Percentiles rank a stretch among this genome's conserved stretches.
Evolutionary conservation across 305 asterid species (phyloP).

Genomic region (Andrographis paniculata): DNA sequence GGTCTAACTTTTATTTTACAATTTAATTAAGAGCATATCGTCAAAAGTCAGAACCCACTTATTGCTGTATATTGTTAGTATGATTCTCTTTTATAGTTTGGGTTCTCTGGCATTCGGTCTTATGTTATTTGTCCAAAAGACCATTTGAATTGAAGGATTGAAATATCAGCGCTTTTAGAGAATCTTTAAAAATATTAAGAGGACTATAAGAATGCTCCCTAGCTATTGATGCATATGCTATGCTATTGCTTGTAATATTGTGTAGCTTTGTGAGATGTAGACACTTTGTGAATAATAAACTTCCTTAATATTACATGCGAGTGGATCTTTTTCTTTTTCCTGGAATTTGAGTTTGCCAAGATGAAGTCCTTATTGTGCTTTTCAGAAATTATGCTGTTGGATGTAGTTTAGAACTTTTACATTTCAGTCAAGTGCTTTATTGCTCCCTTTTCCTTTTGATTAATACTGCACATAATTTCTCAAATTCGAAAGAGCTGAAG

Average conservation of each 20-base stretch:
- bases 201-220: neutral
- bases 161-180: neutral
- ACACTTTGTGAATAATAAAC: neutral
- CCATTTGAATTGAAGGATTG: neutral
- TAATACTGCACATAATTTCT: neutral
- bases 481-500: neutral
- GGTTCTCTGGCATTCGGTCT: neutral
- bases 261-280: neutral
- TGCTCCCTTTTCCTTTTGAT: neutral
- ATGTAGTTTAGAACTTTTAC: neutral
- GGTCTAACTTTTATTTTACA: no score
- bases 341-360: slow-evolving; percentile 3
- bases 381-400: neutral
- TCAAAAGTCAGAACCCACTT: no score
- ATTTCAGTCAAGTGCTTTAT: no score
- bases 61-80: neutral
- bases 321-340: neutral
- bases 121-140: neutral
- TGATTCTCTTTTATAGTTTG: neutral
- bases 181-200: neutral
- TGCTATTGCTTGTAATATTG: neutral
- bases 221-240: no score
- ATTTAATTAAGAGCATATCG: no score
- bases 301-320: neutral
- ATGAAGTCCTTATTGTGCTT: neutral